phyloP scores from a whole-genome alignment of 106 monocot species.

The Xerophyta viscosa region DNA sequence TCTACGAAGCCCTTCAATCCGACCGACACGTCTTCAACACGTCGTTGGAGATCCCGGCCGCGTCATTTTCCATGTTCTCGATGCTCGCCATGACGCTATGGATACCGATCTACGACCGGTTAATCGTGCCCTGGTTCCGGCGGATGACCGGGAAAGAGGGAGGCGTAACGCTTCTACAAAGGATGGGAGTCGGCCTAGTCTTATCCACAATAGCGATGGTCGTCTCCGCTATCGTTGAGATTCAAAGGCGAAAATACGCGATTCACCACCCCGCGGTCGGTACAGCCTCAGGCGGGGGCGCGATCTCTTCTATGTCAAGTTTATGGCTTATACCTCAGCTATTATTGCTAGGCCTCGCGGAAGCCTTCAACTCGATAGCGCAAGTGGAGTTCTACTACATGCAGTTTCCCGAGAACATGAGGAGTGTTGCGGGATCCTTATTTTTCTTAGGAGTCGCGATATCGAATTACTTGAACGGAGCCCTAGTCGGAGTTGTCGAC shows the following conservation, averaged over 20 bases:
- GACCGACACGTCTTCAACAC: slow-evolving; percentile 23
- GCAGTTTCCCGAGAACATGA: slow-evolving; percentile 75
- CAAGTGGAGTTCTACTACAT: slow-evolving; percentile 61
- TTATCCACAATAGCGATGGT: slow-evolving; percentile 22
- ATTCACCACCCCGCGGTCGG: not conserved
- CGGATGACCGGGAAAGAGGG: slow-evolving; percentile 10
- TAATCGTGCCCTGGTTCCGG: slow-evolving; percentile 27
- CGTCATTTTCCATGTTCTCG: slow-evolving; percentile 39
- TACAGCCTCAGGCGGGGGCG: not conserved
- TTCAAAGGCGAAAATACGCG: slow-evolving; percentile 14
- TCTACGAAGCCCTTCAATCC: slow-evolving; percentile 49
- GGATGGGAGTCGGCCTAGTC: slow-evolving; percentile 48
- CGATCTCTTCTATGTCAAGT: slow-evolving; percentile 29
- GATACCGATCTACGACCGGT: slow-evolving; percentile 55
- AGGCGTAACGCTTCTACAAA: slow-evolving; percentile 42
- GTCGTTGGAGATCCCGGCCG: slow-evolving; percentile 50
- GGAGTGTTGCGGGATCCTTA: slow-evolving; percentile 40
- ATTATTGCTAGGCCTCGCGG: slow-evolving; percentile 21
- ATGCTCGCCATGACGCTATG: slow-evolving; percentile 53
- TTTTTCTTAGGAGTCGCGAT: slow-evolving; percentile 16
- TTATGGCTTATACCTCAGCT: slow-evolving; percentile 51
- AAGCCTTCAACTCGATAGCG: slow-evolving; percentile 40
- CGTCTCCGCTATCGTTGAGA: slow-evolving; percentile 21
- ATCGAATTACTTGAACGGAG: slow-evolving; percentile 31
- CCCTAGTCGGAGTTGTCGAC: slow-evolving; percentile 27